These are phyloP conservation scores for Aaosphaeria arxii DNA, from an alignment of 2,329 filamentous ascomycete genomes.

Conservation along the genomic window DNA sequence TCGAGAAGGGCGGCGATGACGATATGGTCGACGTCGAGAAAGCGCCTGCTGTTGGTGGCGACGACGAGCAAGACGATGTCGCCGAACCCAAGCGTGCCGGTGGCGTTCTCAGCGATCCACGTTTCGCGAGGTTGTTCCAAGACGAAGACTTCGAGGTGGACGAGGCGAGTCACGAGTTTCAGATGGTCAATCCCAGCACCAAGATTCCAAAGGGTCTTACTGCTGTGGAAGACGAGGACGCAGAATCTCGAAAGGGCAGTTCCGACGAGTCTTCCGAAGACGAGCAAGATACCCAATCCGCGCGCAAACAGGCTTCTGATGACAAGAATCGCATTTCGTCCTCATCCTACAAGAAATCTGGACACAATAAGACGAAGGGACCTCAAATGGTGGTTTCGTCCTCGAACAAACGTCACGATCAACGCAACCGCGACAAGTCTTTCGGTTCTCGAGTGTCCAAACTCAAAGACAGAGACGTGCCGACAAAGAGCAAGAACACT, in stretches of 20 bases:
- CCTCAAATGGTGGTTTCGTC: conserved; percentile 58
- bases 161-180: conserved; percentile 83
- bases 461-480: conserved; percentile 26
- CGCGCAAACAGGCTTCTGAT: conserved; percentile 24
- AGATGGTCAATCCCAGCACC: conserved; percentile 84
- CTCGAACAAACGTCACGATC: conserved; percentile 39
- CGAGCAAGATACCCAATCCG: conserved; percentile 17
- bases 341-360: conserved; percentile 60
- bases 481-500: conserved; percentile 14
- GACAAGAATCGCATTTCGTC: conserved; percentile 56
- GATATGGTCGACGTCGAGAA: conserved; percentile 31
- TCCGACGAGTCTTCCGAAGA: conserved; percentile 34
- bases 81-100: conserved; percentile 51
- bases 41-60: conserved; percentile 13
- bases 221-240: conserved; percentile 59
- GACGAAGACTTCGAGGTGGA: conserved; percentile 92
- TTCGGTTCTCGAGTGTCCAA: conserved; percentile 56
- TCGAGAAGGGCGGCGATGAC: conserved; percentile 61
- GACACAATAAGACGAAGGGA: conserved; percentile 40
- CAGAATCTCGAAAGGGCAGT: conserved; percentile 40
- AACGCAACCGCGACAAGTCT: conserved; percentile 50
- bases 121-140: conserved; percentile 86
- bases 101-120: conserved; percentile 71
- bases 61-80: conserved; percentile 35
- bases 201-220: conserved; percentile 53